Evolutionary conservation across 345 rosid species (phyloP).

Genomic region (Brassica cretica): DNA sequence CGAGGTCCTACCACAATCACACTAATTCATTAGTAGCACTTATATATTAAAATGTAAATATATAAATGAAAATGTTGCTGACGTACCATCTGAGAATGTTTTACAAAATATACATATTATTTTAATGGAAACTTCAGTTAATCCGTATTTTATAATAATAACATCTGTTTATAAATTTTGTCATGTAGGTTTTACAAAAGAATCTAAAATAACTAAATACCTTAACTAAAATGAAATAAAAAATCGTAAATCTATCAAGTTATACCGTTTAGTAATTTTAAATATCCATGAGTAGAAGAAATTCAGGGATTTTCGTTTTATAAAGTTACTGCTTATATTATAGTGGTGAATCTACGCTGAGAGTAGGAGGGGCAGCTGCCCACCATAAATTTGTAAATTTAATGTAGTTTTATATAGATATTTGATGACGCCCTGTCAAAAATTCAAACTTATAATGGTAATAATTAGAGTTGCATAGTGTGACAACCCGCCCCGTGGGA

Average conservation of each 20-base stretch:
- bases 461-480: too few relatives aligned
- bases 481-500: too few relatives aligned
- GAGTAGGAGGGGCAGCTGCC: too few relatives aligned
- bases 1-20: conserved; percentile 26
- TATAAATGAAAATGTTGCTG: neutral
- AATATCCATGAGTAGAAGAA: neutral
- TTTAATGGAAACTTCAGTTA: neutral
- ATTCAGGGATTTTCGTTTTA: neutral
- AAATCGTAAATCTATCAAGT: neutral
- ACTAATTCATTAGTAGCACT: neutral
- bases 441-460: too few relatives aligned
- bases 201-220: neutral
- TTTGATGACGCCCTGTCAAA: too few relatives aligned
- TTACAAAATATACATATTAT: neutral
- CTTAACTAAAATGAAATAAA: neutral
- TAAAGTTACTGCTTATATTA: neutral
- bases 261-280: neutral
- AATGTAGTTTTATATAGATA: too few relatives aligned
- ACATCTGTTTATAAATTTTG: neutral
- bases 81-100: neutral
- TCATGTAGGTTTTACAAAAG: neutral
- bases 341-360: too few relatives aligned
- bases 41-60: neutral
- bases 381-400: too few relatives aligned
- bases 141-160: neutral